These are phyloP conservation scores for Phytophthora sp. DNA, from an alignment of 352 stramenopile genomes.

Conservation along the genomic window DNA sequence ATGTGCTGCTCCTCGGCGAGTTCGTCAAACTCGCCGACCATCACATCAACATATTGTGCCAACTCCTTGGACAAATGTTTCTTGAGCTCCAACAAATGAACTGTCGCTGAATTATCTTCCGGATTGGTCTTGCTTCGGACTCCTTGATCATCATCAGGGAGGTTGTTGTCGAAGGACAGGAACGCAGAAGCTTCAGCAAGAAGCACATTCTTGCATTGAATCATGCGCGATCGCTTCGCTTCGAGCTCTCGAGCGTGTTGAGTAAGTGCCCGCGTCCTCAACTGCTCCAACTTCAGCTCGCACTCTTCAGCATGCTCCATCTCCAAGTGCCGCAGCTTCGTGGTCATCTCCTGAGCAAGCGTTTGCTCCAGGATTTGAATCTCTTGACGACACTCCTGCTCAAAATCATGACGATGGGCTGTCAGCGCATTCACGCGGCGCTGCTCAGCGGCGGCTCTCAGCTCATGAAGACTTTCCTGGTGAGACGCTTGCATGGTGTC, in stretches of 20 bases:
- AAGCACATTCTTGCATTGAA: constrained; percentile 50
- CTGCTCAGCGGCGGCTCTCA: constrained; percentile 36
- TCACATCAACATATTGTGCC: constrained; percentile 48
- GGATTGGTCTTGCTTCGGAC: constrained; percentile 2
- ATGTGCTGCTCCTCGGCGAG: constrained; percentile 61
- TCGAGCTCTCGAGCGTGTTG: constrained; percentile 48
- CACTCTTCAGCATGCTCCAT: constrained; percentile 48
- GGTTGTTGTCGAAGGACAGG: constrained; percentile 34
- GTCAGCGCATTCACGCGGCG: constrained; percentile 27
- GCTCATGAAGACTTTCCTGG: constrained; percentile 25
- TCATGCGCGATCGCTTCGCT: constrained; percentile 47
- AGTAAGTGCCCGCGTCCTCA: constrained; percentile 38
- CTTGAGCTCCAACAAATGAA: constrained; percentile 47
- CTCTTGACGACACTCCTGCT: constrained; percentile 41
- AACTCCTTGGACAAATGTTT: constrained; percentile 57
- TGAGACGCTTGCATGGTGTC: constrained; percentile 49
- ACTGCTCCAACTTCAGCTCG: constrained; percentile 43
- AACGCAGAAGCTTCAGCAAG: constrained; percentile 55
- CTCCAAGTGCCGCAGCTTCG: constrained; percentile 48
- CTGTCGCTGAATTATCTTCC: constrained; percentile 29
- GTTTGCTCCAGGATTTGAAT: constrained; percentile 45
- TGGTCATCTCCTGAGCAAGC: constrained; percentile 49
- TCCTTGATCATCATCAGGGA: constrained; percentile 6
- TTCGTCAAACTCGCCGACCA: constrained; percentile 67
- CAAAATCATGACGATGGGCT: constrained; percentile 33